Evolutionary conservation across 345 rosid species (phyloP).

Genomic region (Brassica nigra): DNA sequence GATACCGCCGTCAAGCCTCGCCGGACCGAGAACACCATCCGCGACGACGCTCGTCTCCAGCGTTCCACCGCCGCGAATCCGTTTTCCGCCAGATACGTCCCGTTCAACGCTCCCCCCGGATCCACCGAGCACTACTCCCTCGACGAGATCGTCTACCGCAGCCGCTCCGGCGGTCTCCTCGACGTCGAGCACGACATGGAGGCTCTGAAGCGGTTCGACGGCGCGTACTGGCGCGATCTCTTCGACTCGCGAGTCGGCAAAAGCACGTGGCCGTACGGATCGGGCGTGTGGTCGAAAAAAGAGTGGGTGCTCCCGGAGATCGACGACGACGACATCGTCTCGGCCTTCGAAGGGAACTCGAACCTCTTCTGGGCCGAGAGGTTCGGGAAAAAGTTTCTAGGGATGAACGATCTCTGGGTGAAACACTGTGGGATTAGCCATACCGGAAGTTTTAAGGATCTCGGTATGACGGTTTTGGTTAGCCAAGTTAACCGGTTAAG

Average conservation of each 20-base stretch:
- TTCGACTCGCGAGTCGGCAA: constrained; percentile 88
- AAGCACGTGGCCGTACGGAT: constrained; percentile 84
- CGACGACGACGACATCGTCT: constrained; percentile 75
- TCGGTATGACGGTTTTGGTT: constrained; percentile 93
- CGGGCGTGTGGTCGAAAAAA: constrained; percentile 93
- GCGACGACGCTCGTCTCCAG: constrained; percentile 71
- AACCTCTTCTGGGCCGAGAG: constrained; percentile 94
- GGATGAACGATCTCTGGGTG: constrained; percentile 90
- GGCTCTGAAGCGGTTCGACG: constrained; percentile 64
- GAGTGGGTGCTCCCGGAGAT: constrained; percentile 93
- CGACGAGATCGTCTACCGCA: constrained; percentile 84
- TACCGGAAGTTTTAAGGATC: constrained; percentile 90
- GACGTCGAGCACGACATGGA: constrained; percentile 85
- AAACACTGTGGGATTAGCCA: constrained; percentile 94
- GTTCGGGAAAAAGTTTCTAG: constrained; percentile 68
- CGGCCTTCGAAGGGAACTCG: constrained; percentile 92
- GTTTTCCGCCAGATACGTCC: constrained; percentile 77
- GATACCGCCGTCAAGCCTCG: constrained; percentile 38
- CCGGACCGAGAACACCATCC: constrained; percentile 52
- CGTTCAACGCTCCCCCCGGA: constrained; percentile 59
- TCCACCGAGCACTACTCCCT: constrained; percentile 72
- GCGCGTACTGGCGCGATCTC: constrained; percentile 72
- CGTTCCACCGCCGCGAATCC: constrained; percentile 44
- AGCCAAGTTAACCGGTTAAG: constrained; percentile 87
- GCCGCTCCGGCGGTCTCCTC: constrained; percentile 79